Base-by-base conservation (phyloP, 2,329 filamentous ascomycete species). In the Pochonia chlamydosporia region DNA sequence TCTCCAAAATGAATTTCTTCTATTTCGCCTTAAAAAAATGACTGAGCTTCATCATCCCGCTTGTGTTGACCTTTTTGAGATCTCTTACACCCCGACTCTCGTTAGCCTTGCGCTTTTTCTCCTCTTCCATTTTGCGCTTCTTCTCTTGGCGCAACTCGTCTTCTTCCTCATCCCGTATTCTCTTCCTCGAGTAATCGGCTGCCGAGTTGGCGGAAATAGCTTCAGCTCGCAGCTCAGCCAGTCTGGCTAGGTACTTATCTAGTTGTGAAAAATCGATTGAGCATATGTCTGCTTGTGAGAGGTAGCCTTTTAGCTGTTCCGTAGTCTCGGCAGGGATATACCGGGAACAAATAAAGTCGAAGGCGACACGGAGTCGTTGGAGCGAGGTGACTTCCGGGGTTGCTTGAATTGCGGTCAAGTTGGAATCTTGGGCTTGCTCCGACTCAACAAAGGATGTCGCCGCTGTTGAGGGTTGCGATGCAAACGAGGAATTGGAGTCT, bases 41-140 rank as follows among this genome's bases (percentile, higher is more conserved):
- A 62, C 88, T 96, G 79, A 99, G 79, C 73, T 97, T 99, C 77
- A 87, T 93, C 93, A 99, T 99, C 2, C 93, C 93, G 20, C 70
- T 81, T 0, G 86, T 91, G 67, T 97, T 87, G 41, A 91, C 92
- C 70, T 97, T 99, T 64, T 87, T 87, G 59, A 99, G 64, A 41
- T 91, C 79, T 62, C 83, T 84, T 1, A 96, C 81, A 1, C 82
- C 91, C 24, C 82, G 76, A 52, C 87, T 93, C 68, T 88, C 79
- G 21, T 72, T 74, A 3, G 79, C 81, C 69, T 95, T 91, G 64
- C 81, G 85, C 70, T 85, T 87, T 49, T 96, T 91, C 49, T 96
- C 91, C 52, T 96, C 92, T 43, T 96, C 90, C 68, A 85, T 82
- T 64, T 84, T 91, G 37, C 85, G 75, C 71, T 86, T 91, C 79